Conservation (phyloP, 208 protist genomes). For the Wallacemonas collosoma region DNA sequence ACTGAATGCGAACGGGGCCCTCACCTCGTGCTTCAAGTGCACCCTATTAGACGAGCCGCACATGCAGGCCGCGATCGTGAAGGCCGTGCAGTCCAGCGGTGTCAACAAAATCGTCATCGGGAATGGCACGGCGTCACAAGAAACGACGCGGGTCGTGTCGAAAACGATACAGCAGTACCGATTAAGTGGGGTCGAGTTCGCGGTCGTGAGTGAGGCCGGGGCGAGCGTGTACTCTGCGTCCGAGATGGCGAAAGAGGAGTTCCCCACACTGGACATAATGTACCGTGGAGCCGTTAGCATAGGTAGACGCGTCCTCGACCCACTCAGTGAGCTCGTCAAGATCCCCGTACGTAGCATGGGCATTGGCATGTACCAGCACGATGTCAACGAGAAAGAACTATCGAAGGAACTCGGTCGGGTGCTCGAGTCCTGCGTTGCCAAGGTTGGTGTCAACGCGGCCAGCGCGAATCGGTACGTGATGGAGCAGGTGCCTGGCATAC, state of each 20-base stretch:
- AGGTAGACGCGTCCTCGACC: slow-evolving; percentile 88
- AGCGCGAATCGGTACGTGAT: slow-evolving; percentile 79
- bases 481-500: slow-evolving; percentile 80
- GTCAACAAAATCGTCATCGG: slow-evolving; percentile 88
- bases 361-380: slow-evolving; percentile 93
- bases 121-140: slow-evolving; percentile 79
- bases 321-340: slow-evolving; percentile 90
- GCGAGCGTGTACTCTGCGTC: slow-evolving; percentile 87
- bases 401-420: slow-evolving; percentile 51
- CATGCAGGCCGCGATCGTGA: slow-evolving; percentile 65
- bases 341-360: slow-evolving; percentile 87
- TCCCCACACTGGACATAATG: slow-evolving; percentile 70
- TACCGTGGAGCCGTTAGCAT: slow-evolving; percentile 88
- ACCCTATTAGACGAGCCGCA: slow-evolving; percentile 53
- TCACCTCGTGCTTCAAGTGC: slow-evolving; percentile 77
- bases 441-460: slow-evolving; percentile 80
- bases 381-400: slow-evolving; percentile 76
- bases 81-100: slow-evolving; percentile 42
- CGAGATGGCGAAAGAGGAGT: slow-evolving; percentile 73
- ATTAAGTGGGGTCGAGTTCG: slow-evolving; percentile 68
- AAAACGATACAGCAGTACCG: slow-evolving; percentile 45
- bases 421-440: slow-evolving; percentile 76
- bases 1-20: slow-evolving; percentile 63
- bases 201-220: slow-evolving; percentile 83
- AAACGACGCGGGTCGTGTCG: slow-evolving; percentile 57